Base-by-base conservation (phyloP, 768 basidiomycete species). In the Tylopilus subfusipes region DNA sequence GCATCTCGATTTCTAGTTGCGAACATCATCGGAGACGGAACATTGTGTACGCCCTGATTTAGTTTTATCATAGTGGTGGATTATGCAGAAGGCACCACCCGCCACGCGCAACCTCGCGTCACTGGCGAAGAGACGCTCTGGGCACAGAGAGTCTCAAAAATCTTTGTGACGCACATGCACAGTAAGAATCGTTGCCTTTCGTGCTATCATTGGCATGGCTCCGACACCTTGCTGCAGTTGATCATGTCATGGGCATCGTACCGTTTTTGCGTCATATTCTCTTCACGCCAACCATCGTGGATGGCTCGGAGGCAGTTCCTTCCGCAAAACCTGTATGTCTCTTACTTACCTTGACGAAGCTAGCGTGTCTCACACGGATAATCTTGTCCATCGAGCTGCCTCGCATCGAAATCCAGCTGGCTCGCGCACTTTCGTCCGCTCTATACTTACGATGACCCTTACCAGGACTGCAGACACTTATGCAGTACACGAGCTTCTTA, bases 121-220 rank as follows among this genome's bases (percentile, higher is more conserved):
- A 55, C 62, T 61, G 57, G 57, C 39, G 51, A 68, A 57, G 45
- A 61, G 63, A 38, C 61, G 46, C 62, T 83, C 52, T 77, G 74
- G 61, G 63, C 77, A 18, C 75, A 66, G 33, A 80, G 72, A 53
- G 74, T 93, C 27, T 70, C 72, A 3, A 89, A 86, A 63, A 78
- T 94, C 42, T 92, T 93, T 67, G 76, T 93, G 48, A 93, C 91
- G 2, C 92, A 93, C 61, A 84, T 92, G 82, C 91, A 93, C 63
- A 82, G 91, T 85, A 16, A 59, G 31, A n/a, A 36, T 13, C 14
- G 9, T 9, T 3, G 16, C 29, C 39, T 39, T 16, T 39, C 30
- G 9, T 29, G 21, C 5, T 22, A n/a, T 31, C 13, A 13, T 18
- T 16, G 25, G 14, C 10, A 13, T 27, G 19, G 10, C 11, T 65